phyloP scores from a whole-genome alignment of 176 grass and related monocot species.

The Oryza nivara region DNA sequence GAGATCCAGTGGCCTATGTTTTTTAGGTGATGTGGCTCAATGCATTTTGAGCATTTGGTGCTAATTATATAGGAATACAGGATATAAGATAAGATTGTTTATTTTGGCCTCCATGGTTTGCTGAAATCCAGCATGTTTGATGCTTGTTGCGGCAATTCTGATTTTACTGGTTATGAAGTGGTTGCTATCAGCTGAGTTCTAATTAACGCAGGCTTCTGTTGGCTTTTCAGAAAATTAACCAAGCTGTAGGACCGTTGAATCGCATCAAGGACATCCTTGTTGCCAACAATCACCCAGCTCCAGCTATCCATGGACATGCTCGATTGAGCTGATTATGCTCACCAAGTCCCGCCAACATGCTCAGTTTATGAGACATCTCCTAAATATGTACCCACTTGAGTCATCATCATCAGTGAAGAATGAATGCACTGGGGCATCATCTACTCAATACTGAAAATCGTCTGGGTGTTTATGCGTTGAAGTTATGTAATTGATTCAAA shows the following conservation, averaged over 20 bases:
- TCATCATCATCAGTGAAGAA: background rate
- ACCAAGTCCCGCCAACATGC: background rate
- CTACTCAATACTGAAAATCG: background rate
- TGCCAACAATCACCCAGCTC: constrained; percentile 42
- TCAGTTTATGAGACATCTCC: constrained; percentile 3
- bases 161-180: background rate
- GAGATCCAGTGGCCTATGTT: no score
- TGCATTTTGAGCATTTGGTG: no score
- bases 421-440: background rate
- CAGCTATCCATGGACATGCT: constrained; percentile 43
- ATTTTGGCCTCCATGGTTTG: background rate
- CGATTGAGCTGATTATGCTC: constrained; percentile 20
- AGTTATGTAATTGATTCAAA: constrained; percentile 7
- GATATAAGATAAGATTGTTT: background rate
- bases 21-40: no score
- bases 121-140: background rate
- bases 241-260: constrained; percentile 43
- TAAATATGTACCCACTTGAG: background rate
- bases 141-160: background rate
- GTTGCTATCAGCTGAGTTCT: background rate
- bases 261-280: constrained; percentile 58
- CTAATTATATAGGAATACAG: no score
- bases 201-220: background rate
- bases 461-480: constrained; percentile 32
- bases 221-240: constrained; percentile 55